Conservation (phyloP, 495 filamentous ascomycete species). For the Aspergillus panamensis region DNA sequence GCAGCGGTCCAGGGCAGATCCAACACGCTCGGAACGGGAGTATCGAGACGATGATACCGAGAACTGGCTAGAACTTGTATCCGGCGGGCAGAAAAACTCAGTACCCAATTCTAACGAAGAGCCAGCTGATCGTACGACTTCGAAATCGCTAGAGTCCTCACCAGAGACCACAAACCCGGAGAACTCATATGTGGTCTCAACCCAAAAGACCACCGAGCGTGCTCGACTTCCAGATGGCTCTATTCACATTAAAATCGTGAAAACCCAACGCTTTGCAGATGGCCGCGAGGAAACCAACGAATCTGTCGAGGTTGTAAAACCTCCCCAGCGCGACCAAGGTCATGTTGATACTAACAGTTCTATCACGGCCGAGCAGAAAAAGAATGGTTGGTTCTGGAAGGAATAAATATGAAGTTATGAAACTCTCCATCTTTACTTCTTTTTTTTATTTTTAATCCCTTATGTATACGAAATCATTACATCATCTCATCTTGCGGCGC, state of each 20-base stretch:
- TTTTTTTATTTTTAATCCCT: slow-evolving; percentile 4
- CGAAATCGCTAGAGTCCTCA: not conserved
- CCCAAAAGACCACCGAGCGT: slow-evolving; percentile 54
- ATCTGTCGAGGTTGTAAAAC: slow-evolving; percentile 32
- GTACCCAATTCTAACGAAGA: slow-evolving; percentile 24
- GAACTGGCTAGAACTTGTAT: slow-evolving; percentile 33
- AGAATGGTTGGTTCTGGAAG: slow-evolving; percentile 45
- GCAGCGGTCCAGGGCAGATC: slow-evolving; percentile 20
- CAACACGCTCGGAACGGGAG: slow-evolving; percentile 8
- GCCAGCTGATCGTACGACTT: not conserved
- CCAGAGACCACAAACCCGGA: slow-evolving; percentile 1
- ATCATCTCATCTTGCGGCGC: not conserved
- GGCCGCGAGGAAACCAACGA: slow-evolving; percentile 59
- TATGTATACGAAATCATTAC: slow-evolving; percentile 1
- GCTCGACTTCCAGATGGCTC: slow-evolving; percentile 56
- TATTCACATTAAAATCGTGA: slow-evolving; percentile 54
- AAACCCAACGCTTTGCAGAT: slow-evolving; percentile 61
- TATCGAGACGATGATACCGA: slow-evolving; percentile 26
- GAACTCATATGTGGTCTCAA: slow-evolving; percentile 48
- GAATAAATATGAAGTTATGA: slow-evolving; percentile 17
- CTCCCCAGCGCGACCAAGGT: slow-evolving; percentile 22
- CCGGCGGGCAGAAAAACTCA: slow-evolving; percentile 31
- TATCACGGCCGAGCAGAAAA: slow-evolving; percentile 17
- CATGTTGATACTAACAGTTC: slow-evolving; percentile 12
- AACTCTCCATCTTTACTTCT: slow-evolving; percentile 4